Percentiles rank a stretch among this genome's conserved stretches.
Evolutionary conservation across 2,329 filamentous ascomycete genomes (phyloP).

Genomic region (Pseudofabraea citricarpa): DNA sequence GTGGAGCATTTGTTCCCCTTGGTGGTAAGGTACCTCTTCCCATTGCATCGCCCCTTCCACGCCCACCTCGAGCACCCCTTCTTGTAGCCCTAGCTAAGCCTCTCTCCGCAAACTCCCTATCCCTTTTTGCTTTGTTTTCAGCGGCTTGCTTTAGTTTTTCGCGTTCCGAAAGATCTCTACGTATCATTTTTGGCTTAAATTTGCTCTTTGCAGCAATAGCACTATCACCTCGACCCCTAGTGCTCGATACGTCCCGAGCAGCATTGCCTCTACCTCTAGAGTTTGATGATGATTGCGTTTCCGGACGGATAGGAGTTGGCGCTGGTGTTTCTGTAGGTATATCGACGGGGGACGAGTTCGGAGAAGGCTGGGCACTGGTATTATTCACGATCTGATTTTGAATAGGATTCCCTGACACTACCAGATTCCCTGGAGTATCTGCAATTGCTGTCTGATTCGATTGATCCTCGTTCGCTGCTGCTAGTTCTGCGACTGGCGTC

Average conservation of each 20-base stretch:
- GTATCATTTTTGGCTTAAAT: constrained; percentile 28
- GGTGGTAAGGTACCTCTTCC: constrained; percentile 14
- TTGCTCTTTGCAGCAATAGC: constrained; percentile 14
- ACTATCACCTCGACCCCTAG: constrained; percentile 1
- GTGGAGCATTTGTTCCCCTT: constrained; percentile 6
- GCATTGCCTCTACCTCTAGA: constrained; percentile 11
- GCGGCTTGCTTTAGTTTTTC: constrained; percentile 16
- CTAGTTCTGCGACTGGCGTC: constrained; percentile 9
- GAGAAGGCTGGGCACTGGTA: constrained; percentile 11
- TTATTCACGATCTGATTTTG: neutral
- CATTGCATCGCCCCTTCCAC: constrained; percentile 29
- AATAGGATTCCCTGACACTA: too few species aligned
- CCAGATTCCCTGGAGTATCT: neutral
- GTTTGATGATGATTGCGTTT: neutral
- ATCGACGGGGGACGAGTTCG: constrained; percentile 23
- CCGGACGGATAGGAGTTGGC: constrained; percentile 19
- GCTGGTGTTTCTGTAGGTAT: constrained; percentile 25
- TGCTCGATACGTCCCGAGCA: constrained; percentile 7
- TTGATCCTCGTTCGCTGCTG: constrained; percentile 1
- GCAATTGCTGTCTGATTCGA: constrained; percentile 6
- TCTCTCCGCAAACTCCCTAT: constrained; percentile 10
- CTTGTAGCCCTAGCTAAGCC: constrained; percentile 12
- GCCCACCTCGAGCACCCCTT: constrained; percentile 15
- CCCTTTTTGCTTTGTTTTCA: constrained; percentile 11
- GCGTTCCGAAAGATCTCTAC: constrained; percentile 20